phyloP scores from a whole-genome alignment of 306 rosid genomes.

The Canavalia ensiformis region DNA sequence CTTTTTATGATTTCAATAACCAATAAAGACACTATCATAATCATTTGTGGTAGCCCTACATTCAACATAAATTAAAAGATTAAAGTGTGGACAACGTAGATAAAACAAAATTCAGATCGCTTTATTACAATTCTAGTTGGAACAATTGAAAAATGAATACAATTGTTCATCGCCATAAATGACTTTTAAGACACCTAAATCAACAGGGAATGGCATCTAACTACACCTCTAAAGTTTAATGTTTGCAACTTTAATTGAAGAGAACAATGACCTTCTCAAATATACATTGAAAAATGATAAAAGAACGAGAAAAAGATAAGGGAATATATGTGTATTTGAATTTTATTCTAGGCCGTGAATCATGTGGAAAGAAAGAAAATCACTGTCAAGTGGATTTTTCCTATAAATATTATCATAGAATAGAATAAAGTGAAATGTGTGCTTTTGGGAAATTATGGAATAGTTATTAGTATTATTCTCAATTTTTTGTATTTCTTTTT shows the following conservation, averaged over 20 bases:
- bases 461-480: too few relatives aligned
- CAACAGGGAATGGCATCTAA: constrained; percentile 8
- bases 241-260: background rate
- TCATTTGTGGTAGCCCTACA: too few relatives aligned
- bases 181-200: background rate
- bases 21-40: too few relatives aligned
- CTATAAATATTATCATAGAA: background rate
- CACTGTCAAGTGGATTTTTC: background rate
- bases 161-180: background rate
- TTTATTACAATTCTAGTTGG: background rate
- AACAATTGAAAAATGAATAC: background rate
- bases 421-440: background rate
- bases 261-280: background rate
- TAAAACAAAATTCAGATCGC: background rate
- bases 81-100: too few relatives aligned
- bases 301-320: background rate
- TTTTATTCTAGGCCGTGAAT: background rate
- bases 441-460: too few relatives aligned
- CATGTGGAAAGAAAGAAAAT: background rate
- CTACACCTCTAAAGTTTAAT: background rate
- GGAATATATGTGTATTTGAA: background rate
- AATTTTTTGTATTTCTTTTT: too few relatives aligned
- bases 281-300: background rate
- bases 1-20: too few relatives aligned
- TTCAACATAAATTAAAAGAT: too few relatives aligned